phyloP scores from a whole-genome alignment of 495 filamentous ascomycete species.

The Lineolata rhizophorae region DNA sequence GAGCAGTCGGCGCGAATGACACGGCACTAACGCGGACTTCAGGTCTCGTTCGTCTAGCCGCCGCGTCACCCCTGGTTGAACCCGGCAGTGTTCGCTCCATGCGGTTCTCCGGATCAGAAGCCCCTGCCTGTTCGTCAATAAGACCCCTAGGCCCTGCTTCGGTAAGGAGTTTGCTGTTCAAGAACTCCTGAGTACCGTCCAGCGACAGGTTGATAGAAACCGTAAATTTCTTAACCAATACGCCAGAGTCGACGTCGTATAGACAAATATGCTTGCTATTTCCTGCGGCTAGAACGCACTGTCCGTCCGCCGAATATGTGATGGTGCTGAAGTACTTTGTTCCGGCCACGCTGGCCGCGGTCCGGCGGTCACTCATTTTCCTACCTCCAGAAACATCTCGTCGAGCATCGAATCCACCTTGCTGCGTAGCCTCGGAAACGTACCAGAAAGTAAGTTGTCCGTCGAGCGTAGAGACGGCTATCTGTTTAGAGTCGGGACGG shows the following conservation, averaged over 20 bases:
- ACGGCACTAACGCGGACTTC: conserved; percentile 74
- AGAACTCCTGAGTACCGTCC: conserved; percentile 87
- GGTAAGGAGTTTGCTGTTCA: conserved; percentile 77
- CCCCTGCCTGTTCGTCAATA: conserved; percentile 70
- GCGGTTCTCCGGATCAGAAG: conserved; percentile 70
- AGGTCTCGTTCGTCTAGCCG: conserved; percentile 46
- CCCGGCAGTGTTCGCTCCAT: conserved; percentile 74
- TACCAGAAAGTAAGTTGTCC: conserved; percentile 93
- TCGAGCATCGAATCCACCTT: conserved; percentile 61
- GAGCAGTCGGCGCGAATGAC: conserved; percentile 70
- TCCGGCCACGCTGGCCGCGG: conserved; percentile 70
- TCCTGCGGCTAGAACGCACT: conserved; percentile 69
- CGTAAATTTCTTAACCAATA: conserved; percentile 82
- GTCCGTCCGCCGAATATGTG: conserved; percentile 76
- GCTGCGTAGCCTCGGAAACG: conserved; percentile 63
- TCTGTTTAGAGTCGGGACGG: conserved; percentile 71
- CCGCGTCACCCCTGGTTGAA: conserved; percentile 64
- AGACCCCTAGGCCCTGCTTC: conserved; percentile 71
- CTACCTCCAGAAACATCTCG: conserved; percentile 86
- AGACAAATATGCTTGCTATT: conserved; percentile 97
- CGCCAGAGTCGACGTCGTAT: conserved; percentile 74
- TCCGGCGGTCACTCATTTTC: conserved; percentile 63
- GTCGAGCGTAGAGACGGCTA: conserved; percentile 82
- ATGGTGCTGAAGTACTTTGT: conserved; percentile 80
- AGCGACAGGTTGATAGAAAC: conserved; percentile 84